These are phyloP conservation scores for Fusarium tricinctum DNA, from an alignment of 2,329 filamentous ascomycete species.

Conservation along the genomic window DNA sequence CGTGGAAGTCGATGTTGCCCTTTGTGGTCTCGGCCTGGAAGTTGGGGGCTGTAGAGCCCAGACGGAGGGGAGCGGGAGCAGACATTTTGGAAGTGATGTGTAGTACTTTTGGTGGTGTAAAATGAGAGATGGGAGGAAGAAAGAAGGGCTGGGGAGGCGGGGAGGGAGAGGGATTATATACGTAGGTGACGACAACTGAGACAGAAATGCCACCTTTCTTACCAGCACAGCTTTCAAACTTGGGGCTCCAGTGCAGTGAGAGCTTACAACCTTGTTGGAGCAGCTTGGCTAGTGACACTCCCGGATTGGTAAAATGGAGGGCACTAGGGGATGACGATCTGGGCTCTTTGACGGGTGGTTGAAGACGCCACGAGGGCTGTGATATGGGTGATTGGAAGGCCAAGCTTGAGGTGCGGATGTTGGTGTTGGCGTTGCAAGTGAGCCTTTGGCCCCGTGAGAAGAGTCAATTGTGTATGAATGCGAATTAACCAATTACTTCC, in stretches of 20 bases:
- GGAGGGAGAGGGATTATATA: constrained; percentile 36
- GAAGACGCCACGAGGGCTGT: constrained; percentile 36
- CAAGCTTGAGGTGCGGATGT: constrained; percentile 21
- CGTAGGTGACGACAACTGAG: constrained; percentile 9
- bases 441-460: not conserved
- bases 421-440: constrained; percentile 24
- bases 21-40: constrained; percentile 86
- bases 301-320: not conserved
- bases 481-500: not conserved
- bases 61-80: constrained; percentile 64
- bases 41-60: constrained; percentile 80
- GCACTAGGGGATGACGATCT: constrained; percentile 35
- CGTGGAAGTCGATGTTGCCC: constrained; percentile 84
- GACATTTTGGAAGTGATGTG: constrained; percentile 46
- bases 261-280: constrained; percentile 32
- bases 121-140: not conserved
- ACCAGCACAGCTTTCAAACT: not conserved
- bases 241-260: no score
- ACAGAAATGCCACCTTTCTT: not conserved
- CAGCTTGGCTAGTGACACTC: constrained; percentile 19
- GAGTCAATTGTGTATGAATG: not conserved
- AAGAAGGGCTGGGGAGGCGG: constrained; percentile 1
- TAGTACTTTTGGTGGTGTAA: not conserved
- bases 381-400: constrained; percentile 36
- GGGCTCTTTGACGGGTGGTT: constrained; percentile 9